Evolutionary conservation across 805 yeast species (phyloP), one percentile per base, ranked within the genome.

Genomic region (Candida maesae): DNA sequence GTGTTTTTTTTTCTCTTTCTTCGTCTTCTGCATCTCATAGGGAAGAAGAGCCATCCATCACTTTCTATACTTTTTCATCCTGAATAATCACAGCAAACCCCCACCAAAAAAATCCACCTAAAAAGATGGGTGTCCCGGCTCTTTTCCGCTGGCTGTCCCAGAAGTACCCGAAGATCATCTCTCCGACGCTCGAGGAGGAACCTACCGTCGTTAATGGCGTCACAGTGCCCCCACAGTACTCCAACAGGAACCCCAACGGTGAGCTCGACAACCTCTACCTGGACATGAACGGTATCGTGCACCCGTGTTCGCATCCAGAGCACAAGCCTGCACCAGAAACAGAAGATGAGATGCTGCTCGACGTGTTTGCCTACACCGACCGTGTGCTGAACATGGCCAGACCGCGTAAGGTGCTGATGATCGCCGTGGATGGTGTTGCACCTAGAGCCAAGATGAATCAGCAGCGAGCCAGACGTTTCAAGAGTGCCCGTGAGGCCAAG

Each of bases 381-480:
- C 73, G 96, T 35, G 96, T 93, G 6, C 66, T 93, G 34, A 78
- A 79, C 65, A 85, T 93, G 89, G 98, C 97, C 0, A 73, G 96
- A 55, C 99, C 99, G 2, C 70, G 98, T 43, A 90, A 93, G 60
- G 79, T 93, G 27, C 71, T 93, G 42, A 78, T 87, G 81, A 89
- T 91, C 96, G 98, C 99, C 3, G 86, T 91, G 55, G 99, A 91
- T 67, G 99, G 99, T 60, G 98, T 91, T 38, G 99, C 99, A 0
- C 99, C 99, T 31, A 73, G 99, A 61, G 99, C 99, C 10, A 91
- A 91, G 60, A 90, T 91, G 96, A 91, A 91, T 61, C 98, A 91
- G 65, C 99, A 91, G 65, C 78, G 99, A 66, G 80, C 96, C 0
- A 81, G 99, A 71, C 79, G 99, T 67, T 91, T 91, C 64, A 74